Percentiles rank a stretch among this genome's conserved stretches.
These are phyloP conservation scores for Vinca major DNA, from an alignment of 305 asterid species.

Conservation along the genomic window DNA sequence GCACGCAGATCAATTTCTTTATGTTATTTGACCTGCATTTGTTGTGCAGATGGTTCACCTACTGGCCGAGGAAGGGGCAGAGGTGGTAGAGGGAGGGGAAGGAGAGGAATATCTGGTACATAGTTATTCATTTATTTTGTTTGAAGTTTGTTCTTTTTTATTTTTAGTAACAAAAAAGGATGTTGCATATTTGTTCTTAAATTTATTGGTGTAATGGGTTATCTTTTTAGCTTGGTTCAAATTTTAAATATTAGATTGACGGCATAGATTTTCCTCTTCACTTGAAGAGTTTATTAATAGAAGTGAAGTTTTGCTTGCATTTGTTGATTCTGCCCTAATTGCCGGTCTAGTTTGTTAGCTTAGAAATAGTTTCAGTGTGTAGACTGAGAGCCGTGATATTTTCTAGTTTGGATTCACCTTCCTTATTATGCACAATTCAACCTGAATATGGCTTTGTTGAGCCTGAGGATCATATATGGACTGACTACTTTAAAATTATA, in stretches of 20 bases:
- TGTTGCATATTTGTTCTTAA: not conserved
- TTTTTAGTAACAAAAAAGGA: not conserved
- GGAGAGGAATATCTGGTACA: conserved; percentile 55
- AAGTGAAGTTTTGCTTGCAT: not conserved
- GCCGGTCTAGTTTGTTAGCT: not conserved
- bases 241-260: not conserved
- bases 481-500: not conserved
- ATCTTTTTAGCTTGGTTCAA: not conserved
- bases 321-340: not conserved
- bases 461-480: not conserved
- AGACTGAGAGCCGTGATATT: not conserved
- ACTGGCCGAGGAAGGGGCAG: conserved; percentile 61
- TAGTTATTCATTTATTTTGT: not conserved
- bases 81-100: conserved; percentile 74
- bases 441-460: not conserved
- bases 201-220: not conserved
- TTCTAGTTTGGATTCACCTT: not conserved
- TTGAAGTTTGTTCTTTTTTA: not conserved
- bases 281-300: not conserved
- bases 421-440: not conserved
- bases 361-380: not conserved
- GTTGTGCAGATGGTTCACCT: conserved; percentile 60
- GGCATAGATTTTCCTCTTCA: not conserved
- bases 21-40: conserved; percentile 2
- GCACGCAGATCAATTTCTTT: not conserved